Evolutionary conservation across 2,329 filamentous ascomycete genomes (phyloP), one percentile per base, ranked within the genome.

Genomic region (Cordyceps cicadae): DNA sequence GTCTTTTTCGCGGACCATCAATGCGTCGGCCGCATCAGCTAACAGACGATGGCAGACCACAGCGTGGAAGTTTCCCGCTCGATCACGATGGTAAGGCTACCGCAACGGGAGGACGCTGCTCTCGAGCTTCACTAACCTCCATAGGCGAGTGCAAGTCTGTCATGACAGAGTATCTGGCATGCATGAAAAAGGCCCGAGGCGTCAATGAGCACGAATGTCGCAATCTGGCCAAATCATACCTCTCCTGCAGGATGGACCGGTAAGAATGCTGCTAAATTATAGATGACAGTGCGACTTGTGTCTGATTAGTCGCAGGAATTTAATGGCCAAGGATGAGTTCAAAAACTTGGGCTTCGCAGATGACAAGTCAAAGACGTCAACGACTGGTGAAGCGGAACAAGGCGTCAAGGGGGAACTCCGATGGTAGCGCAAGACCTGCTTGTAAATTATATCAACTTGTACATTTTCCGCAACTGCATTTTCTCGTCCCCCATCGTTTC

Each of bases 281-380:
- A 43, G 19, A 46, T 46, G n/a, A 41, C 32, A 5, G 15, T 49
- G 7, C 14, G 8, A 19, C 2, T 1, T 34, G 15, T 19, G 3
- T 3, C 24, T 21, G 24, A 53, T 26, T 55, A 17, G n/a, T 32
- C 14, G n/a, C 52, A 92, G 92, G 67, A 97, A 97, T 70, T 78
- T 99, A 37, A 99, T 99, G 94, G 92, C 92, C 8, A 90, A 84
- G 67, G 94, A 99, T 70, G 90, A 96, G 62, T 94, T 97, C 75
- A 91, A 89, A 74, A 99, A 99, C 70, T 78, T 99, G 46, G 94
- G 94, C 0, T 94, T 96, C 67, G 67, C 79, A 51, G 69, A 71
- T 52, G 63, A 66, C 60, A 61, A 64, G 34, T 66, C 66, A 50
- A 57, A 60, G 62, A 58, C 58, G 64, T 50, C 54, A 55, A 15